Evolutionary conservation across 2,329 filamentous ascomycete species (phyloP), one percentile per base, ranked within the genome.

Genomic region (Microsporum ferrugineum): DNA sequence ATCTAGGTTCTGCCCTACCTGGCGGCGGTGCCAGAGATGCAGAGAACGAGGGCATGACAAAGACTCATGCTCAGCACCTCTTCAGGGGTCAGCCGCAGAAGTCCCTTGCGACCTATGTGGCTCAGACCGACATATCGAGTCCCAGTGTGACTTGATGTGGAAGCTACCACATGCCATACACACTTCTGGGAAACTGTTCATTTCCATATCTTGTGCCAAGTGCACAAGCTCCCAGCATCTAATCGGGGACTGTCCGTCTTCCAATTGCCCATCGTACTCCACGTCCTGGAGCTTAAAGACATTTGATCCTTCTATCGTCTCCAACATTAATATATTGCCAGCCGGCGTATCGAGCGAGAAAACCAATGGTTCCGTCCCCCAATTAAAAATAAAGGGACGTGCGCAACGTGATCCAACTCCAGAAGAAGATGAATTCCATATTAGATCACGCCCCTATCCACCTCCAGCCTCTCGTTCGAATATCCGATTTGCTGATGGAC

Each of bases 91-190:
- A 60, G 77, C 78, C 31, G 61, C 65, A n/a, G 73, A 76, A 27
- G 73, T 80, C 55, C 78, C 79, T 2, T 90, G 87, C 69, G 81
- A 82, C 8, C 75, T 84, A 38, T 90, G 87, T 71, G 74, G 74
- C 43, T 78, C 78, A 5, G 65, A 68, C 2, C 75, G 79, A 6
- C 87, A 90, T 66, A 66, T 79, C 6, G 87, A 89, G 68, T 69
- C 75, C 10, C 72, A 79, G 1, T 89, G 87, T 69, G 78, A 81
- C 59, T 75, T 78, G 56, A 73, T 86, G 29, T 89, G 84, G 84
- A 74, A 75, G 61, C 67, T 73, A 10, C 72, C 72, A 7, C 67
- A 60, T 29, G 65, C 65, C 39, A 67, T 68, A 31, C 61, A 64
- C 5, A 61, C 67, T 6, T 60, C 67, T 4, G 68, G 69, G 4